phyloP scores from a whole-genome alignment of 306 rosid species.

The Quercus robur region DNA sequence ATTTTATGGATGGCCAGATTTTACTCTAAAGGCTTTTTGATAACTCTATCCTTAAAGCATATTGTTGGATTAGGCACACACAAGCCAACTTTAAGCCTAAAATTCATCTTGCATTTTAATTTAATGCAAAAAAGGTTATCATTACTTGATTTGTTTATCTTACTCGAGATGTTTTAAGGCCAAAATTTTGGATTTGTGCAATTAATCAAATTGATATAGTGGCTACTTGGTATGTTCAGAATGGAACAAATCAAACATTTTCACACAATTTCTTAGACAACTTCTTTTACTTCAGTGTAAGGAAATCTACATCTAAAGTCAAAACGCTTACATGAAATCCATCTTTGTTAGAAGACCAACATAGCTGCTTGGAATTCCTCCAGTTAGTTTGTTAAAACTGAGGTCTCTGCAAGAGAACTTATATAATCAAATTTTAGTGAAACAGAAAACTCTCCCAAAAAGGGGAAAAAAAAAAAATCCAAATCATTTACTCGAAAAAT shows the following conservation, averaged over 20 bases:
- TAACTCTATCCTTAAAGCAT: too few relatives aligned
- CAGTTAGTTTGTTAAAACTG: slow-evolving; percentile 68
- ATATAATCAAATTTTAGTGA: neutral
- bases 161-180: neutral
- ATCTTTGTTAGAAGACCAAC: neutral
- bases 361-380: slow-evolving; percentile 46
- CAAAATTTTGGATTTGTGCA: neutral
- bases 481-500: neutral
- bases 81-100: neutral
- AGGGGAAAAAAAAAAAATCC: neutral
- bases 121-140: neutral
- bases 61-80: neutral
- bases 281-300: neutral
- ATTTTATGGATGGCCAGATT: too few relatives aligned
- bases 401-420: slow-evolving; percentile 62
- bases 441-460: neutral
- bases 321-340: slow-evolving; percentile 46
- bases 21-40: too few relatives aligned
- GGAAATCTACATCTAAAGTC: neutral
- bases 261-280: too few relatives aligned
- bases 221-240: neutral
- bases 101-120: neutral
- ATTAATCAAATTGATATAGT: neutral
- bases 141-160: neutral
- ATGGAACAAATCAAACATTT: too few relatives aligned